Conservation (phyloP, 2,329 filamentous ascomycete genomes). For the Truncatella angustata region DNA sequence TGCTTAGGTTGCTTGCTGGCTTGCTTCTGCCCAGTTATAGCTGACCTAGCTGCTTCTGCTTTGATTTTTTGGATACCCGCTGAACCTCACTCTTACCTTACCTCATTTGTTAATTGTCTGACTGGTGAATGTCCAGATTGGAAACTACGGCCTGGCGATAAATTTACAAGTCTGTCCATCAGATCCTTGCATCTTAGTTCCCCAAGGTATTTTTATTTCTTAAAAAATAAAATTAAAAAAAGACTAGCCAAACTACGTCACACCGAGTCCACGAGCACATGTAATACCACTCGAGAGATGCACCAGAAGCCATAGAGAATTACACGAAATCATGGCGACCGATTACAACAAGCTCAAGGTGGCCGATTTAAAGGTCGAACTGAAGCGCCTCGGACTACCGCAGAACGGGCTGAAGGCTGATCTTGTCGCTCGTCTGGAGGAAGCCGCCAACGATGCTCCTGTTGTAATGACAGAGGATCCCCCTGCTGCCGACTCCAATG, state of each 20-base stretch:
- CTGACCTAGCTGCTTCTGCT: too few species aligned
- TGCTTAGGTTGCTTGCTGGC: too few species aligned
- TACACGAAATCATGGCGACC: slow-evolving; percentile 37
- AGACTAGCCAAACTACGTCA: slow-evolving; percentile 6
- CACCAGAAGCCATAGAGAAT: slow-evolving; percentile 11
- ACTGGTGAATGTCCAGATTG: too few species aligned
- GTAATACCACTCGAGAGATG: neutral
- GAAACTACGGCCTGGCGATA: too few species aligned
- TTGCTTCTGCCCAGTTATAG: too few species aligned
- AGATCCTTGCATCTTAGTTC: too few species aligned
- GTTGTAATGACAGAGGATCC: slow-evolving; percentile 4
- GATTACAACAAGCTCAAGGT: slow-evolving; percentile 67
- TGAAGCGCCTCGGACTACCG: slow-evolving; percentile 69
- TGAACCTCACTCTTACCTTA: too few species aligned
- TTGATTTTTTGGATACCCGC: too few species aligned
- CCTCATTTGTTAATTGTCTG: too few species aligned
- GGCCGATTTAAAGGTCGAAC: slow-evolving; percentile 70
- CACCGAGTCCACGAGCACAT: neutral
- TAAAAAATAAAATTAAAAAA: too few species aligned
- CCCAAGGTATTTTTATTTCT: too few species aligned
- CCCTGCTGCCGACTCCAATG: neutral
- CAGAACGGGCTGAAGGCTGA: slow-evolving; percentile 70
- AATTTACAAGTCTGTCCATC: too few species aligned
- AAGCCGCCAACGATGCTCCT: slow-evolving; percentile 22
- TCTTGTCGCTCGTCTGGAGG: slow-evolving; percentile 63